Conservation (phyloP, 164 flowering plant genomes). For the Stephania yunnanensis region DNA sequence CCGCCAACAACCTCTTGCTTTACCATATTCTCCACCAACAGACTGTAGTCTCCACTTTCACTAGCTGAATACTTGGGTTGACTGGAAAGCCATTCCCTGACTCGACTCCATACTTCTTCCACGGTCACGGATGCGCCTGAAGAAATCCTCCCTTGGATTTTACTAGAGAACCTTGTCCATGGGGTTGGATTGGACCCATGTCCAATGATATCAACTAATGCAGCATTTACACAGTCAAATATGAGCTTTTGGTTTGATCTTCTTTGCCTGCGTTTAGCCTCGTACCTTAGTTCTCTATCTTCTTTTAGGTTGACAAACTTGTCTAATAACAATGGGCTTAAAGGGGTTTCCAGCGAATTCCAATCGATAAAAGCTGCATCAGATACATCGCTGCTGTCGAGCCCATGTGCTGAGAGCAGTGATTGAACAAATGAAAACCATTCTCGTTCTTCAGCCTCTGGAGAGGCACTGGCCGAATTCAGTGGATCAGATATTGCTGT, state of each 20-base stretch:
- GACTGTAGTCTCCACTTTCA: constrained; percentile 47
- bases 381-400: constrained; percentile 28
- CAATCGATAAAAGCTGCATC: constrained; percentile 37
- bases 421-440: constrained; percentile 44
- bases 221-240: constrained; percentile 77
- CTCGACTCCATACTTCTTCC: constrained; percentile 27
- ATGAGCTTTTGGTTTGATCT: constrained; percentile 66
- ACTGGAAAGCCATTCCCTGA: constrained; percentile 29
- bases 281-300: constrained; percentile 35
- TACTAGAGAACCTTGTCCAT: constrained; percentile 12
- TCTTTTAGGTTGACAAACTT: constrained; percentile 32
- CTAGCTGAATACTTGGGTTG: constrained; percentile 24
- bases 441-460: constrained; percentile 41
- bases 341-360: constrained; percentile 68
- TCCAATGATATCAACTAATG: constrained; percentile 43
- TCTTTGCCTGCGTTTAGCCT: constrained; percentile 53
- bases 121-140: constrained; percentile 12
- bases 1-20: constrained; percentile 60
- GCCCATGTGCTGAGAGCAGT: constrained; percentile 50
- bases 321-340: constrained; percentile 68
- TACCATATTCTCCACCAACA: constrained; percentile 58
- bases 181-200: constrained; percentile 17
- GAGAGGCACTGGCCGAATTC: constrained; percentile 20
- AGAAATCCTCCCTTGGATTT: constrained; percentile 1
- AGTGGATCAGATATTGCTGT: constrained; percentile 27